These are phyloP conservation scores for sorghum (Sorghum bicolor) DNA, from an alignment of 176 grass and related monocot genomes.

Conservation along the genomic window Sorghum_bicolor_NCBIv3 NC_012870.2:71176001-71176500, in stretches of 20 bases:
- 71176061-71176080: constrained; percentile 94
- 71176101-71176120: constrained; percentile 85
- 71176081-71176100: constrained; percentile 78
- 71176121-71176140: constrained; percentile 98
- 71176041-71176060: constrained; percentile 83
- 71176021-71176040: neutral
- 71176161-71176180: constrained; percentile 46
- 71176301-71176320: constrained; percentile 96
- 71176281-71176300: constrained; percentile 96
- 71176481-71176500: no score
- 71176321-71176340: constrained; percentile 91
- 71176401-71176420: constrained; percentile 95
- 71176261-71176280: constrained; percentile 33
- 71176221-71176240: neutral
- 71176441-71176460: neutral
- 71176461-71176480: no score
- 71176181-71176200: neutral
- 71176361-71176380: constrained; percentile 91
- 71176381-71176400: constrained; percentile 86
- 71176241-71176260: no score
- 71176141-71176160: constrained; percentile 99
- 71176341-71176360: constrained; percentile 96
- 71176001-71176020: neutral
- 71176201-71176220: neutral
- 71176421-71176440: constrained; percentile 91